A percentile compares a stretch with the other conserved stretches of the same genome.
phyloP scores from a whole-genome alignment of 2,329 filamentous ascomycete genomes.

The Colletotrichum orchidophilum region DNA sequence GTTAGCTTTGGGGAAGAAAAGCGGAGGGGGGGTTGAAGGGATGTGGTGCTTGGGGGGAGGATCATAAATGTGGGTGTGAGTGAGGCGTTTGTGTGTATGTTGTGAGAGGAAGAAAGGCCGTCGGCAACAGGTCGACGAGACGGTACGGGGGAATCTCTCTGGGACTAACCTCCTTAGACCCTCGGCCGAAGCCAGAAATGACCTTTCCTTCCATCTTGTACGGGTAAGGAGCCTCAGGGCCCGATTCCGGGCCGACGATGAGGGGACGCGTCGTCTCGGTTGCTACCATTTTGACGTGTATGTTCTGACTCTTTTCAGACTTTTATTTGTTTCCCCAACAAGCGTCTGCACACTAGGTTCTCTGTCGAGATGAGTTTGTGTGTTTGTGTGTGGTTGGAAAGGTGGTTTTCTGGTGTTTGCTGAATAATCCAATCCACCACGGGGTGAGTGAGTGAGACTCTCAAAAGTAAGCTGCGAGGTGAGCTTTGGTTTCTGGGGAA shows the following conservation, averaged over 20 bases:
- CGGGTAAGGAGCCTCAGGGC: constrained; percentile 83
- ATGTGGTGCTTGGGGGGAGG: not conserved
- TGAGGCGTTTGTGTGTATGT: not conserved
- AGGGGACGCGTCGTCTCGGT: constrained; percentile 61
- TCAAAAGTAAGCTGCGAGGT: not conserved
- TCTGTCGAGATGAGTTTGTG: not conserved
- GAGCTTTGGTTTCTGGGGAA: not conserved
- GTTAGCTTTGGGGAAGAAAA: constrained; percentile 15
- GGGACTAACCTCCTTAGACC: constrained; percentile 81
- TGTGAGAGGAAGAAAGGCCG: not conserved
- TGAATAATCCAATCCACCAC: constrained; percentile 10
- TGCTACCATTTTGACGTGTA: constrained; percentile 1
- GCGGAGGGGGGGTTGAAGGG: not conserved
- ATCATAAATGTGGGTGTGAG: not conserved
- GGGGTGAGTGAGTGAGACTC: not conserved
- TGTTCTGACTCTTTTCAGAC: not conserved
- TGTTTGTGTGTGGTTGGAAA: not conserved
- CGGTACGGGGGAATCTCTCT: not conserved
- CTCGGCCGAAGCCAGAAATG: constrained; percentile 91
- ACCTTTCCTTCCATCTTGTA: constrained; percentile 86
- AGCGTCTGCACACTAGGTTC: not conserved
- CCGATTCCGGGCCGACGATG: constrained; percentile 77
- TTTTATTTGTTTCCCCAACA: not conserved
- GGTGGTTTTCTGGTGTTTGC: not conserved
- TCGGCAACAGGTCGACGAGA: not conserved